Percentiles rank a stretch among this genome's conserved stretches.
Evolutionary conservation across 345 rosid genomes (phyloP).

Genomic region (Raphanus raphanistrum): DNA sequence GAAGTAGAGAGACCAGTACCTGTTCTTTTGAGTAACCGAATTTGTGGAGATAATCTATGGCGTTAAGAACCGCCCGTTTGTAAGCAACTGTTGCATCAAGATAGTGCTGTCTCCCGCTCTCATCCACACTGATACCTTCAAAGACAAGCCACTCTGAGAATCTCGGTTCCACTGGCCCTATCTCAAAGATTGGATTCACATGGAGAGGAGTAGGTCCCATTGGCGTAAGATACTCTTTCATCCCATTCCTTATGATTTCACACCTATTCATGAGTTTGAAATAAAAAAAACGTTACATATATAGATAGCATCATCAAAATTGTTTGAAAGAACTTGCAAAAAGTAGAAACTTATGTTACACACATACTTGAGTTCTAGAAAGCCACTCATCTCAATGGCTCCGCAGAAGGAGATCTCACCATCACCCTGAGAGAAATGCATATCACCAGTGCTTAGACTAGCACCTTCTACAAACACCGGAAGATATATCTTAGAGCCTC

Average conservation of each 20-base stretch:
- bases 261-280: conserved; percentile 46
- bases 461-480: conserved; percentile 94
- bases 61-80: conserved; percentile 88
- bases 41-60: conserved; percentile 81
- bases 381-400: conserved; percentile 94
- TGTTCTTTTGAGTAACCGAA: conserved; percentile 97
- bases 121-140: conserved; percentile 89
- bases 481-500: conserved; percentile 82
- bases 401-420: conserved; percentile 95
- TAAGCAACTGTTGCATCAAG: conserved; percentile 86
- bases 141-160: conserved; percentile 93
- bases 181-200: conserved; percentile 89
- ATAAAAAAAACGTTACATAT: not conserved
- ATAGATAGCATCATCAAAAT: not conserved
- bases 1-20: conserved; percentile 41
- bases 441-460: conserved; percentile 83
- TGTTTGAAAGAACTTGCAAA: not conserved
- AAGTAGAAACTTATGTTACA: not conserved
- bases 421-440: conserved; percentile 98
- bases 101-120: conserved; percentile 79
- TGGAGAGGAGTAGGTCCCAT: conserved; percentile 93
- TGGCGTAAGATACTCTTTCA: conserved; percentile 92
- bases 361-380: conserved; percentile 74
- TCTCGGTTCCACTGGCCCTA: conserved; percentile 89
- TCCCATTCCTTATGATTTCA: conserved; percentile 77